Evolutionary conservation across 352 stramenopile species (phyloP).

Genomic region (Pseudoperonospora humuli): DNA sequence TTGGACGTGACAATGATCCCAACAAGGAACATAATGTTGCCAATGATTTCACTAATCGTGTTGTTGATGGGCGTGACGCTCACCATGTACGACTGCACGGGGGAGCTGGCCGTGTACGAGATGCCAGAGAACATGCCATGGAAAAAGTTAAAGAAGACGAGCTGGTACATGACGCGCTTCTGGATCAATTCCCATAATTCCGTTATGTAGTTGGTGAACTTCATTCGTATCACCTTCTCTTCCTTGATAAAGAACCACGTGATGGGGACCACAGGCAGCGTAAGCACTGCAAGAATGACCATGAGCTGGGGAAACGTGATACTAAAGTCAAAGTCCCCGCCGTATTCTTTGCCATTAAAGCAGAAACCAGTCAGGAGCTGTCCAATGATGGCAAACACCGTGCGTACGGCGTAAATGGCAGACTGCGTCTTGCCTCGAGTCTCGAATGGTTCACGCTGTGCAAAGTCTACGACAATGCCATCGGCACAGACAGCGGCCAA

Average conservation of each 20-base stretch:
- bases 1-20: conserved; percentile 29
- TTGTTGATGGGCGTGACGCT: conserved; percentile 29
- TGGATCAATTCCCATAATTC: conserved; percentile 26
- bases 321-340: conserved; percentile 37
- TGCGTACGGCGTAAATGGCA: conserved; percentile 41
- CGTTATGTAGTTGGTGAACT: conserved; percentile 33
- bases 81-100: conserved; percentile 30
- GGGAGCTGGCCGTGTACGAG: conserved; percentile 21
- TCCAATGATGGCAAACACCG: conserved; percentile 34
- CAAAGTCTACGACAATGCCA: conserved; percentile 45
- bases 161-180: conserved; percentile 21
- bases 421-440: conserved; percentile 49
- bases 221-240: conserved; percentile 25
- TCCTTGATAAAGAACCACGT: conserved; percentile 51
- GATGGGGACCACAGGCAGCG: conserved; percentile 26
- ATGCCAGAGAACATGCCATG: conserved; percentile 36
- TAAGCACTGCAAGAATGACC: conserved; percentile 33
- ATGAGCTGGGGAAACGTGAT: conserved; percentile 39
- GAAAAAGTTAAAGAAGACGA: conserved; percentile 27
- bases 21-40: conserved; percentile 24
- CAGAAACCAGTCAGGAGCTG: conserved; percentile 35
- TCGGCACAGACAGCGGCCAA: conserved; percentile 36
- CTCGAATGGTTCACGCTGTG: conserved; percentile 44
- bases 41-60: conserved; percentile 25
- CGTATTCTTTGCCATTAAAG: conserved; percentile 39